Base-by-base conservation (phyloP, 2,329 filamentous ascomycete species). In the Amylocarpus encephaloides region DNA sequence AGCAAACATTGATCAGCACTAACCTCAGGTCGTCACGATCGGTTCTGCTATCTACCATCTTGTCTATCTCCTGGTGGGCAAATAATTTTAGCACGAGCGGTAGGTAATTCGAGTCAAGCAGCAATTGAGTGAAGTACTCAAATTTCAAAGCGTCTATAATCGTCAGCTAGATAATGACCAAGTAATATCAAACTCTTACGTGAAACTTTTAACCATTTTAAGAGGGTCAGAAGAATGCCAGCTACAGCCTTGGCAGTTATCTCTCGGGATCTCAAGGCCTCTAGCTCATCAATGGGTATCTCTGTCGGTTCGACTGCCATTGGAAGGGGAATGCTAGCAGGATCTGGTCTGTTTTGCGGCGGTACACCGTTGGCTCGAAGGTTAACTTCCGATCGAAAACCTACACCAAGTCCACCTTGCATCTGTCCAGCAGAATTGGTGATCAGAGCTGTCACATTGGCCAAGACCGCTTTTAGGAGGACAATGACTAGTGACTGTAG, bases 121-220 rank as follows among this genome's bases (percentile, higher is more conserved):
- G 73, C 2, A 98, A 78, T 64, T 98, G 93, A 0, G 90, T 92
- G 63, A 98, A 73, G 63, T 96, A 97, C 69, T 98, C 93, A 59
- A 93, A 96, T 66, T 96, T 95, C 57, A 98, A 73, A 26, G 97
- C 80, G 66, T 98, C 89, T 94, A 43, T 5, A 4, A 16, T 12
- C 53, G 58, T 58, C 49, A 67, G 59, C 36, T 47, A 34, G 29
- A 7, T 30, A 16, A 15, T 6, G 5, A 9, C 19, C 6, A 36
- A n/a, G 26, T 15, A 22, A 39, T 5, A 49, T n/a, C 22, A 26
- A 15, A 13, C 9, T 48, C 88, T 74, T 73, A 94, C 89, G 93
- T 51, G 90, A 96, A 48, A 95, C 74, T 67, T 95, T 94, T 62
- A 97, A 85, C 93, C 93, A 98, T 69, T 97, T 98, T 53, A 97